Evolutionary conservation across 192 early-diverging fungal genomes (phyloP), one percentile per base, ranked within the genome.

Genomic region (Coemansia sp.): DNA sequence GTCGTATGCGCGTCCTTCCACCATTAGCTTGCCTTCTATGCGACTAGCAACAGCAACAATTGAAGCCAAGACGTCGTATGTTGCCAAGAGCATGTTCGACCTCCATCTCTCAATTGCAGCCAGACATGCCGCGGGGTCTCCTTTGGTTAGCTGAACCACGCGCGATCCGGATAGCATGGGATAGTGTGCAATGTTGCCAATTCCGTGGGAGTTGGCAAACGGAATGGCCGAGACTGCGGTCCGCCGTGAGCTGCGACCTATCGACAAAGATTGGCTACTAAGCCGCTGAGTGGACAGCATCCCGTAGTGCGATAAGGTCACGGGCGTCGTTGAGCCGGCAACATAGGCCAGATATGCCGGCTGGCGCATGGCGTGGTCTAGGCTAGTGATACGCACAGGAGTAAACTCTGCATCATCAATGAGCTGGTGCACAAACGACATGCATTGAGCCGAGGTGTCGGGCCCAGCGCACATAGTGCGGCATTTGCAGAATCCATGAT

Each of bases 271-370:
- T 27, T 40, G 55, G 15, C 56, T 52, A 15, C 32, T 50, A 22
- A 68, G 39, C 18, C 49, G 26, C 8, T 63, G 61, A 26, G 65
- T 38, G 8, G 72, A 60, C 17, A 76, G 58, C 53, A 76, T 46
- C 23, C 72, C 66, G 43, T 64, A 76, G 58, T 76, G 72, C 42
- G 72, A 68, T 9, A 76, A 41, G 33, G 54, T 50, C 22, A 76
- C 47, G 30, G 66, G 64, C 37, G 31, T 56, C 9, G 53, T 53
- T 18, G 53, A 15, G n/a, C 26, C 49, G 15, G 65, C 40, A 11
- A 57, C 36, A 45, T 68, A 68, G 0, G 65, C 43, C 25, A 64
- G 65, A 29, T 68, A 68, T 10, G 71, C 71, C 3, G 71, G 65
- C 48, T 60, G 67, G 26, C 51, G 52, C 62, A 76, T 76, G 13